Base-by-base conservation (phyloP, 768 basidiomycete genomes). In the Mycena leptocephala region DNA sequence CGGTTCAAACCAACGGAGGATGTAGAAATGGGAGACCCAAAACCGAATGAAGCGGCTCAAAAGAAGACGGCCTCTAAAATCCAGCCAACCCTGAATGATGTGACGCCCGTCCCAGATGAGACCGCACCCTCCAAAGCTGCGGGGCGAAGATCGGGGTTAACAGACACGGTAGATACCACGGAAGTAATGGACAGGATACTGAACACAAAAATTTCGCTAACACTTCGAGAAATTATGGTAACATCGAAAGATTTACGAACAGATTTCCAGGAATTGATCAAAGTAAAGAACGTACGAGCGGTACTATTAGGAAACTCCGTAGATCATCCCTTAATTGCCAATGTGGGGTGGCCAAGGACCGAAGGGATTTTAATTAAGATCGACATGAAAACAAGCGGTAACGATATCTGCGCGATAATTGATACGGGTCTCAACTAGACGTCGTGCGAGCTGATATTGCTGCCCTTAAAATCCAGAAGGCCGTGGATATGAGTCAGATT, bases 401-500 rank as follows among this genome's bases (percentile, higher is more conserved):
- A 56, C 0, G 18, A 46, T 0, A 74, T 84, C 2, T 70, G 30
- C 2, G 80, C 81, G 9, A 78, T 82, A 5, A 78, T 84, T 43
- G 81, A 84, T 43, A 82, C 82, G 81, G 82, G 64, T 83, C 82
- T 20, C 76, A 82, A 51, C 20, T 84, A 8, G 81, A 83, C 75
- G 73, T 84, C 22, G 74, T 79, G 0, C 70, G 70, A 2, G n/a
- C 69, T 5, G 70, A 75, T 5, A 10, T 80, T 2, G 81, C 76
- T 2, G 51, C 76, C 0, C n/a, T 22, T 0, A 61, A 26, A 3
- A 63, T 78, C 4, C 35, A 62, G 0, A n/a, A 68, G 16, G 73
- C 77, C 0, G 72, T 83, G 1, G 80, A 82, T 9, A 67, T 76
- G 6, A 35, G 24, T 1, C 20, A 66, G 5, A 14, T 41, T 0